phyloP scores from a whole-genome alignment of 2,329 filamentous ascomycete genomes.

The Ophiognomonia clavigignenti-juglandacearum region DNA sequence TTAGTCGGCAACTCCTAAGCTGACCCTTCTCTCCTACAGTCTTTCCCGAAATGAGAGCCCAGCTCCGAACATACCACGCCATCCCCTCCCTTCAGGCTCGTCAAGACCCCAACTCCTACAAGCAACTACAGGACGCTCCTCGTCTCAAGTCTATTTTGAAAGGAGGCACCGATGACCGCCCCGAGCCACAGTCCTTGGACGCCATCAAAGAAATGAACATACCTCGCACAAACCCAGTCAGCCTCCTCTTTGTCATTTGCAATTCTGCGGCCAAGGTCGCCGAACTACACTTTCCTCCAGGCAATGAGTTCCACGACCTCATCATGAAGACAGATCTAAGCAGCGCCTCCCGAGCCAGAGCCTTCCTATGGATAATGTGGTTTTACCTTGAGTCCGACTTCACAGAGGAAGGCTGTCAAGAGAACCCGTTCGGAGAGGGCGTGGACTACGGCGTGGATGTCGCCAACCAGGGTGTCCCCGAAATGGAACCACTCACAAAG shows the following conservation, averaged over 20 bases:
- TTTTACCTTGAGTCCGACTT: conserved; percentile 98
- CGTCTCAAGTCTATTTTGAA: conserved; percentile 96
- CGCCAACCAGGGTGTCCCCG: conserved; percentile 65
- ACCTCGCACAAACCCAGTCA: conserved; percentile 89
- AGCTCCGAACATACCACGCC: conserved; percentile 94
- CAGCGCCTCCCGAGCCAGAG: conserved; percentile 76
- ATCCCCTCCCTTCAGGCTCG: conserved; percentile 94
- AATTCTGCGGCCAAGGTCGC: conserved; percentile 87
- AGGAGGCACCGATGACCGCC: conserved; percentile 84
- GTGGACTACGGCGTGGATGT: conserved; percentile 62
- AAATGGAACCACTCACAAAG: conserved; percentile 58
- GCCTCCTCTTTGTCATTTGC: conserved; percentile 91
- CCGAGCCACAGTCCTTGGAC: conserved; percentile 78
- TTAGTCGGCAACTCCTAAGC: conserved; percentile 1
- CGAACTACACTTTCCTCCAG: conserved; percentile 81
- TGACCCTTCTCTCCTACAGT: conserved; percentile 50
- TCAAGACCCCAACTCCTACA: conserved; percentile 93
- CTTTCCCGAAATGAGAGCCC: conserved; percentile 98
- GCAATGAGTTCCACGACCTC: conserved; percentile 90
- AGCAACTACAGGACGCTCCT: conserved; percentile 94
- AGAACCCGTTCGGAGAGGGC: conserved; percentile 82
- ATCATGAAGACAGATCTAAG: conserved; percentile 85
- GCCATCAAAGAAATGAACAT: conserved; percentile 66
- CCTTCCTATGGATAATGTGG: conserved; percentile 98
- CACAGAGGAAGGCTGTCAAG: conserved; percentile 76